Evolutionary conservation across 2,329 filamentous ascomycete species (phyloP).

Genomic region (Whalleya microplaca): DNA sequence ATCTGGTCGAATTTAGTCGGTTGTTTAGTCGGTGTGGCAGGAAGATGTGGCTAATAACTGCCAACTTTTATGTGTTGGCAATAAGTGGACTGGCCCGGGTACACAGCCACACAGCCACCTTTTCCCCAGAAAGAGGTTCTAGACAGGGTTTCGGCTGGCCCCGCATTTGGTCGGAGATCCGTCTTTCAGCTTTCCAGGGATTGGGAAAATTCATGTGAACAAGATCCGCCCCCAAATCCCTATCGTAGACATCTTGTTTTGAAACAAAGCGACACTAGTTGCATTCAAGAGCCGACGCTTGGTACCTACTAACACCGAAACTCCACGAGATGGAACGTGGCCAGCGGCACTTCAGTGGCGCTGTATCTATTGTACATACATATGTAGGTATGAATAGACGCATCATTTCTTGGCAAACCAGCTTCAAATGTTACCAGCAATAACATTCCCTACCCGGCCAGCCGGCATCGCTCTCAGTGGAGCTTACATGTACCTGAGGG

Average conservation of each 20-base stretch:
- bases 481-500: constrained; percentile 6
- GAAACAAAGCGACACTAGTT: background rate
- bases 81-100: constrained; percentile 4
- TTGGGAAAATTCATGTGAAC: background rate
- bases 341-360: background rate
- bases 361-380: background rate
- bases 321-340: background rate
- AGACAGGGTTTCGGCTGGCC: constrained; percentile 14
- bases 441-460: background rate
- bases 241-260: background rate
- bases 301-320: too few relatives aligned
- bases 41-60: constrained; percentile 24
- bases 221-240: background rate
- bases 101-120: constrained; percentile 20
- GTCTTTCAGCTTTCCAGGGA: background rate
- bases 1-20: constrained; percentile 4
- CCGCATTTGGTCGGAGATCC: constrained; percentile 10
- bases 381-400: too few relatives aligned
- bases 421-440: background rate
- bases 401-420: background rate
- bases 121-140: constrained; percentile 8
- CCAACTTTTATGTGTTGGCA: constrained; percentile 17
- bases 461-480: background rate
- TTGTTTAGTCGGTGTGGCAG: constrained; percentile 15
- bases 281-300: too few relatives aligned